phyloP scores from a whole-genome alignment of 805 yeast species.

The Metschnikowia henanensis region DNA sequence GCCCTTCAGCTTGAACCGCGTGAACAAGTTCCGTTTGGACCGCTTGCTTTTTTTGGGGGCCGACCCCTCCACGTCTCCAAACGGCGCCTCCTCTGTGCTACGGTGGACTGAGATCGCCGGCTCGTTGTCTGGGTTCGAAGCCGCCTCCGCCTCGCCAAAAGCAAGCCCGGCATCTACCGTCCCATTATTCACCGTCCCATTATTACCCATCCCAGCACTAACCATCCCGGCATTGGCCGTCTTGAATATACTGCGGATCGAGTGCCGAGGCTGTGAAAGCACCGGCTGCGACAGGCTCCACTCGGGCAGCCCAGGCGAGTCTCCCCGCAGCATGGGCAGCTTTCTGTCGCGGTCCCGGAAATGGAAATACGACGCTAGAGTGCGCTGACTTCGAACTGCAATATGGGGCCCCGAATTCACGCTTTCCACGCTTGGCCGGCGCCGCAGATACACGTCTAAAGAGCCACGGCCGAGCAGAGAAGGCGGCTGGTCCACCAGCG shows the following conservation, averaged over 20 bases:
- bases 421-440: slow-evolving; percentile 32
- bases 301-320: slow-evolving; percentile 4
- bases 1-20: slow-evolving; percentile 33
- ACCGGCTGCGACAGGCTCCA: slow-evolving; percentile 3
- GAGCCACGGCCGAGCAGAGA: slow-evolving; percentile 30
- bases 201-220: background rate
- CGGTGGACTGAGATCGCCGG: background rate
- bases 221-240: slow-evolving; percentile 8
- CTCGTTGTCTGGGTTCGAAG: too few species aligned
- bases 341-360: slow-evolving; percentile 20
- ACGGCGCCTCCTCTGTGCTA: background rate
- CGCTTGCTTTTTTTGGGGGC: slow-evolving; percentile 30
- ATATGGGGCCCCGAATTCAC: slow-evolving; percentile 20
- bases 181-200: background rate
- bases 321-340: slow-evolving; percentile 13
- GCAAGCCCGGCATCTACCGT: background rate
- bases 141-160: too few species aligned
- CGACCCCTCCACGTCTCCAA: slow-evolving; percentile 5
- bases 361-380: slow-evolving; percentile 41
- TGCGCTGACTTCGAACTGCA: slow-evolving; percentile 17
- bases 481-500: slow-evolving; percentile 38
- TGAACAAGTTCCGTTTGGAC: slow-evolving; percentile 37
- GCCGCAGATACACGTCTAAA: slow-evolving; percentile 32
- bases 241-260: slow-evolving; percentile 35
- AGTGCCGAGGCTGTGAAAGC: slow-evolving; percentile 28